Evolutionary conservation across 2,329 filamentous ascomycete species (phyloP), one percentile per base, ranked within the genome.

Genomic region (Aspergillus piperis): DNA sequence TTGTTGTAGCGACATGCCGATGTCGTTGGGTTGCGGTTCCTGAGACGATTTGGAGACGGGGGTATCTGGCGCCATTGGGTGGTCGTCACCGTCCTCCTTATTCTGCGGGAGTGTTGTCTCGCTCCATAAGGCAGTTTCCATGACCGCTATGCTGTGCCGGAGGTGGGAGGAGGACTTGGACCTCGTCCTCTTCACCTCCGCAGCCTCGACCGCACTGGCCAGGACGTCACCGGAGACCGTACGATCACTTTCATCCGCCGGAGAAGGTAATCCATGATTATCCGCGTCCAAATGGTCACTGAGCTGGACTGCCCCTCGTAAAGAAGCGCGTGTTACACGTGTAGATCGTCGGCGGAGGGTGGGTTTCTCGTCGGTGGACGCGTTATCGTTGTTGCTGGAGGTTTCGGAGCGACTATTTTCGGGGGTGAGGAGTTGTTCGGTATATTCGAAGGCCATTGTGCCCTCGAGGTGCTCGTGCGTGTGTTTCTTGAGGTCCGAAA

Each of bases 331-430:
- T 70, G 70, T 72, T 59, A 73, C 71, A 67, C 77, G 76, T 73
- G 75, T 72, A 66, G 76, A 77, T 57, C 64, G 69, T 41, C 71
- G 71, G 49, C 71, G 74, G 49, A 66, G 54, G 11, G 66, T 59
- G 27, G 69, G 66, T 61, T 74, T 73, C 60, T 77, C 74, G 49
- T 77, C 73, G 27, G 63, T 64, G 11, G 67, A 70, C 64, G 71
- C 70, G 66, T 74, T 71, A 60, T 75, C 73, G 65, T 73, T 73
- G 64, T 74, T 75, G 65, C 75, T 78, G 5, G 76, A 77, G 2
- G 75, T 77, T 58, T 78, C 77, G n/a, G 76, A 79, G 56, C 73
- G 75, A 61, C 77, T 78, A 42, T 77, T 76, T 57, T 78, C 76
- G 56, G 77, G 77, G 2, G 77, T 79, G 17, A 78, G 70, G n/a